Evolutionary conservation across 495 filamentous ascomycete genomes (phyloP).

Genomic region (Daldinia childiae): DNA sequence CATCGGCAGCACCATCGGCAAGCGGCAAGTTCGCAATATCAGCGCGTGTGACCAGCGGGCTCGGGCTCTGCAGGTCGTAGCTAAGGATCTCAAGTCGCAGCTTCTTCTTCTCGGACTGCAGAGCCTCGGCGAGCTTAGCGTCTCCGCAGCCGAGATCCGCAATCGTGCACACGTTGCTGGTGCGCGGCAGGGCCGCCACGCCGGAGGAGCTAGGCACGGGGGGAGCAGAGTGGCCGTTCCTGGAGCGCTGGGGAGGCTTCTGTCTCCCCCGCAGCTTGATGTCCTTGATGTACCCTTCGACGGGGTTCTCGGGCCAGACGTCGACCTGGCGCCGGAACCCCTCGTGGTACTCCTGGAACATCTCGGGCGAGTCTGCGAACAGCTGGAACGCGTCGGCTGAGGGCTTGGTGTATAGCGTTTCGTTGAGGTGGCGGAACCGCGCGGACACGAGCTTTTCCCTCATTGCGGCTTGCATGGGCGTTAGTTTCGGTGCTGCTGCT

Average conservation of each 20-base stretch:
- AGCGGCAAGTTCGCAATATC: constrained; percentile 88
- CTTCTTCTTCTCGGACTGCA: constrained; percentile 65
- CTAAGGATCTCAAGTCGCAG: constrained; percentile 53
- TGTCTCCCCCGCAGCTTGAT: constrained; percentile 67
- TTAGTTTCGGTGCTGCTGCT: constrained; percentile 66
- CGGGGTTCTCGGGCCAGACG: constrained; percentile 95
- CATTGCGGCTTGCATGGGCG: constrained; percentile 92
- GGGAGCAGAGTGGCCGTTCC: constrained; percentile 35
- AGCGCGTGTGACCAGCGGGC: constrained; percentile 79
- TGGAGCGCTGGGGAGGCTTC: constrained; percentile 39
- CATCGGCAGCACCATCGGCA: constrained; percentile 74
- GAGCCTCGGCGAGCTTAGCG: constrained; percentile 72
- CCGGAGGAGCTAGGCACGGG: constrained; percentile 41
- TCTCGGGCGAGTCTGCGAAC: constrained; percentile 82
- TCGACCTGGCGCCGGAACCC: constrained; percentile 95
- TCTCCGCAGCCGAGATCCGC: constrained; percentile 73
- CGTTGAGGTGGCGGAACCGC: constrained; percentile 96
- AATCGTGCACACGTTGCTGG: constrained; percentile 73
- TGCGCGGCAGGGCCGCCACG: constrained; percentile 50
- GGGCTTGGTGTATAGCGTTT: constrained; percentile 92
- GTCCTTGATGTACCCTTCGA: constrained; percentile 78
- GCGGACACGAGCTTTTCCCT: constrained; percentile 89
- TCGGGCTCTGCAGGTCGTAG: constrained; percentile 67
- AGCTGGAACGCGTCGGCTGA: constrained; percentile 79
- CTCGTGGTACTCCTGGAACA: constrained; percentile 93